These are phyloP conservation scores for Sphagnum contortum DNA, from an alignment of 225 moss, liverwort and hornwort species.

Conservation along the genomic window DNA sequence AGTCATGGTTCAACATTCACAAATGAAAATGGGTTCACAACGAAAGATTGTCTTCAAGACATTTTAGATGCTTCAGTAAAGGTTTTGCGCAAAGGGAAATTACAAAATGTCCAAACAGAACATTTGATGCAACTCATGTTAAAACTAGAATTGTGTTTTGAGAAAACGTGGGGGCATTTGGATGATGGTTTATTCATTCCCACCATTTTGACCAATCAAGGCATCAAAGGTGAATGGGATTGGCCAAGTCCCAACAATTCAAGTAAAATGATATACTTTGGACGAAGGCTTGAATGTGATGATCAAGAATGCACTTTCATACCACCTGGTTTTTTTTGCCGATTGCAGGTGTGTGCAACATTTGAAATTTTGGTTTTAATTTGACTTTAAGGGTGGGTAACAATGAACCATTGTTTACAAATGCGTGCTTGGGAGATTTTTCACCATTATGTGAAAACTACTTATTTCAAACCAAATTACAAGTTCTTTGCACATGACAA, in stretches of 20 bases:
- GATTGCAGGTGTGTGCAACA: background rate
- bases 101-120: background rate
- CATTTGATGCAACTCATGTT: background rate
- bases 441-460: too few species aligned
- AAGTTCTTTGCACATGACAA: too few species aligned
- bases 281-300: constrained; percentile 2
- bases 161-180: background rate
- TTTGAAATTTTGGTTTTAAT: too few species aligned
- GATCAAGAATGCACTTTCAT: background rate
- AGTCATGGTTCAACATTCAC: background rate
- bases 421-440: too few species aligned
- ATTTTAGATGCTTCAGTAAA: background rate
- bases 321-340: constrained; percentile 2
- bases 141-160: background rate
- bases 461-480: too few species aligned
- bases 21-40: background rate
- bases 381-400: too few species aligned
- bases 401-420: too few species aligned
- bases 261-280: background rate
- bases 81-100: too few species aligned
- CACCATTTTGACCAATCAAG: background rate
- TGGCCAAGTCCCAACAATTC: background rate
- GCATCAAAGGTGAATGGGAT: background rate
- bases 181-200: background rate
- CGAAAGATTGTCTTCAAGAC: background rate